Evolutionary conservation across 805 yeast species (phyloP).

Genomic region (Clavispora vitiphila): DNA sequence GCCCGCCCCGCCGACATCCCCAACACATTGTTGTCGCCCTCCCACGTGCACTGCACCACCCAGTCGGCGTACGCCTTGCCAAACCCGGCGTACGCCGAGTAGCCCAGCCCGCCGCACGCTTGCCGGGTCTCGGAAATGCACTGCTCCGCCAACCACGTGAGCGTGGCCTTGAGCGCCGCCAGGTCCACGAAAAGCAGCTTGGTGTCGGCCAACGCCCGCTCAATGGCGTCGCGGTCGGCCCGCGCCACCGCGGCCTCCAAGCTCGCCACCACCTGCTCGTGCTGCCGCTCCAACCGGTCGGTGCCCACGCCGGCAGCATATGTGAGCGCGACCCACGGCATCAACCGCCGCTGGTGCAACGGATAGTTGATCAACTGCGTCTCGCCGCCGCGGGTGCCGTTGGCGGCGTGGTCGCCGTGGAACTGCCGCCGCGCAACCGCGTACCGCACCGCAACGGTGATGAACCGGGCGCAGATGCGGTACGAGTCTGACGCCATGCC

Average conservation of each 20-base stretch:
- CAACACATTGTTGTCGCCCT: slow-evolving; percentile 45
- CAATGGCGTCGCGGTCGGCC: slow-evolving; percentile 27
- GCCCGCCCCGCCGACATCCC: slow-evolving; percentile 39
- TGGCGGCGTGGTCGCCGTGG: slow-evolving; percentile 19
- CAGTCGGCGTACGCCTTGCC: slow-evolving; percentile 43
- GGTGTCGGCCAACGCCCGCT: slow-evolving; percentile 31
- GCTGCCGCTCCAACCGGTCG: slow-evolving; percentile 31
- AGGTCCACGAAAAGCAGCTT: slow-evolving; percentile 42
- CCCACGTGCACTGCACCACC: slow-evolving; percentile 48
- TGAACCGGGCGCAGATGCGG: slow-evolving; percentile 38
- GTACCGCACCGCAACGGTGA: slow-evolving; percentile 41
- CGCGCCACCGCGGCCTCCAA: slow-evolving; percentile 34
- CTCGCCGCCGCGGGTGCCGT: slow-evolving; percentile 10
- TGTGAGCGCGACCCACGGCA: slow-evolving; percentile 39
- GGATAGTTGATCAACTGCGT: slow-evolving; percentile 42
- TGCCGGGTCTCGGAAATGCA: slow-evolving; percentile 40
- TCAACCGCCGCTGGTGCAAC: slow-evolving; percentile 41
- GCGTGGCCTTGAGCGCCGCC: slow-evolving; percentile 40
- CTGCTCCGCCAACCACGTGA: slow-evolving; percentile 41
- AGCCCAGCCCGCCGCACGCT: slow-evolving; percentile 46
- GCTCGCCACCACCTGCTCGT: slow-evolving; percentile 23
- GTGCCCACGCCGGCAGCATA: slow-evolving; percentile 37
- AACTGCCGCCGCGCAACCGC: slow-evolving; percentile 45
- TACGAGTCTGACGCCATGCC: slow-evolving; percentile 41
- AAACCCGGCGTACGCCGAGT: slow-evolving; percentile 41